Evolutionary conservation across 2,329 filamentous ascomycete genomes (phyloP), one percentile per base, ranked within the genome.

Genomic region (Fusarium sp.): DNA sequence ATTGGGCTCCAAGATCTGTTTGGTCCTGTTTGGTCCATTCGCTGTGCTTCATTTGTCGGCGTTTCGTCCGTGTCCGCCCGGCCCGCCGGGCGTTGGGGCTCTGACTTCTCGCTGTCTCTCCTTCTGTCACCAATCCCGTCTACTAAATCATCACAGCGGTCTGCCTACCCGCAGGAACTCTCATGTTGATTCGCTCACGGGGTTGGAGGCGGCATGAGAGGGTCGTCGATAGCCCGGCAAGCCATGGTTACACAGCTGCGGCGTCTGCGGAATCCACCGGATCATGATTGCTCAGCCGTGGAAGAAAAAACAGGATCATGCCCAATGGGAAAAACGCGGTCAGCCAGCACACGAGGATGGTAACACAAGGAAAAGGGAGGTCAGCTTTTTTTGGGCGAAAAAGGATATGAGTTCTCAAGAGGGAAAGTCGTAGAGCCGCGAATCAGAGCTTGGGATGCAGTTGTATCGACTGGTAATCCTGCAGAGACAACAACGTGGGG

Each of bases 161-260:
- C 62, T 13, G 37, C 28, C 54, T 51, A 34, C 51, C 46, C 58
- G 50, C 54, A 47, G 30, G 37, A 39, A 27, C 40, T 28, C 46
- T 13, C 15, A 28, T 50, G 51, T 28, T 58, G 52, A 37, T 59
- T 28, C 55, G 36, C 47, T 31, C 44, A 31, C 55, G 43, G 27
- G 50, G 46, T 18, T 51, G 16, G 56, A 39, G 15, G 15, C 36
- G 47, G 43, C 41, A 56, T 36, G 36, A n/a, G 37, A 57, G 15
- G 46, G 43, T 40, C 43, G 44, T 67, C 48, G 56, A 60, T 58
- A 53, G 43, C 30, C 44, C 27, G 27, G 43, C 30, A 60, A 60
- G 51, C 31, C 44, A 55, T 61, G 30, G 62, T 64, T 70, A 68
- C 67, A 71, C 70, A 55, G 58, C 48, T 57, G 59, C 50, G 54